These are phyloP conservation scores for Talaromyces ruber DNA, from an alignment of 495 filamentous ascomycete genomes.

Conservation along the genomic window DNA sequence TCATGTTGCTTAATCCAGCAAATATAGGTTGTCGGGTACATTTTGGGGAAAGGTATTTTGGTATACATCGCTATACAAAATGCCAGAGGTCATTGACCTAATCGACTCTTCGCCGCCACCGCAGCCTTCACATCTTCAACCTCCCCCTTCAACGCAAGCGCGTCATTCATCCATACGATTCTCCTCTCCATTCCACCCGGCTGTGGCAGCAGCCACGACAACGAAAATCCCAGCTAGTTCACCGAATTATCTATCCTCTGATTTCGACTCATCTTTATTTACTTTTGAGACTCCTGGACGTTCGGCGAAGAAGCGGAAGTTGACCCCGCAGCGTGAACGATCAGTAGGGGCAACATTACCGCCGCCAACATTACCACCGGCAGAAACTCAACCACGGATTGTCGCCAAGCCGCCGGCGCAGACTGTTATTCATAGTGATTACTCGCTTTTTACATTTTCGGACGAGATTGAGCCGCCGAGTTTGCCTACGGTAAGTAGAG, in stretches of 20 bases:
- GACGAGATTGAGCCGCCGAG: conserved; percentile 17
- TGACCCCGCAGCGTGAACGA: conserved; percentile 14
- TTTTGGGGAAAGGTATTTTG: background rate
- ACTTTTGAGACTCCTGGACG: conserved; percentile 26
- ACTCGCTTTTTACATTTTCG: conserved; percentile 23
- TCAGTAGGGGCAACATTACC: background rate
- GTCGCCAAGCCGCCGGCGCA: background rate
- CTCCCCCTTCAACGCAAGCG: conserved; percentile 11
- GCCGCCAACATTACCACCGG: background rate
- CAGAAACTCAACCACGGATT: background rate
- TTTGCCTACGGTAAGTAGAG: background rate
- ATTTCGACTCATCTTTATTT: conserved; percentile 33
- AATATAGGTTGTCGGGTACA: background rate
- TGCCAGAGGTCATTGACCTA: conserved; percentile 37
- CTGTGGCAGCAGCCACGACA: background rate
- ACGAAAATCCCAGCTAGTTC: background rate
- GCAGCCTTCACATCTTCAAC: conserved; percentile 3
- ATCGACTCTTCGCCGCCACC: conserved; percentile 27
- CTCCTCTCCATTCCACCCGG: background rate
- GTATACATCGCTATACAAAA: conserved; percentile 10
- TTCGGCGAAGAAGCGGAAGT: conserved; percentile 30
- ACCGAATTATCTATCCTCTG: conserved; percentile 36
- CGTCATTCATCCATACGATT: background rate
- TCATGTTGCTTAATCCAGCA: background rate
- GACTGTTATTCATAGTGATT: conserved; percentile 7